Evolutionary conservation across 2,329 filamentous ascomycete species (phyloP), one percentile per base, ranked within the genome.

Genomic region (Clonostachys solani): DNA sequence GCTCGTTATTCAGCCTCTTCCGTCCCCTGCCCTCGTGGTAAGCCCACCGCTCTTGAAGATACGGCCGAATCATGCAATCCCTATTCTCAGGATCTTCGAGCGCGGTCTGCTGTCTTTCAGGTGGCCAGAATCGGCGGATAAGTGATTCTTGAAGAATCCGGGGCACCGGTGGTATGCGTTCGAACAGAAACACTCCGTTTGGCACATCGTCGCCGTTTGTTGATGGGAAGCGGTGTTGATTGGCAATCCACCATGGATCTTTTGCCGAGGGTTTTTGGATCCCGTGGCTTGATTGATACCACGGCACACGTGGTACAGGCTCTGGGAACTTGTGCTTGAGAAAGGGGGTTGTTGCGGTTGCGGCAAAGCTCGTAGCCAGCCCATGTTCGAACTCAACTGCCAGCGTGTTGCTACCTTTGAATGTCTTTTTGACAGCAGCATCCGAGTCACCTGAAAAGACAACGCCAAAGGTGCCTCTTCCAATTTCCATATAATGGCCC

Each of bases 1-100:
- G 48, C 36, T 49, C 48, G 36, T 49, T 49, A 19, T 49, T 49
- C 29, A 49, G 18, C 36, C 48, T 47, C 42, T 36, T 44, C 17
- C 48, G 48, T 13, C 48, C 45, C 17, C 38, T 47, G n/a, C 19
- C 36, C 29, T 47, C 23, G 41, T 49, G 43, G 33, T 49, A 47
- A 4, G 33, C 45, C 48, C 48, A 49, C 5, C 48, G 40, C 23
- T 49, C 48, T 38, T 47, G 45, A 2, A 47, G 37, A 23, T 47
- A 49, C 12, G 48, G 48, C 12, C 48, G 44, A n/a, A 49, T 49
- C 48, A 49, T 49, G 38, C 48, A 49, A 34, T 49, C 48, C 23
- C 41, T 44, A n/a, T 49, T 49, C 5, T 49, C 44, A 15, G 13
- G 13, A 40, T 49, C 48, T 5, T 49, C 29, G n/a, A 47, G 42